Evolutionary conservation across 2,329 filamentous ascomycete genomes (phyloP).

Genomic region (Aspergillus novoparasiticus): DNA sequence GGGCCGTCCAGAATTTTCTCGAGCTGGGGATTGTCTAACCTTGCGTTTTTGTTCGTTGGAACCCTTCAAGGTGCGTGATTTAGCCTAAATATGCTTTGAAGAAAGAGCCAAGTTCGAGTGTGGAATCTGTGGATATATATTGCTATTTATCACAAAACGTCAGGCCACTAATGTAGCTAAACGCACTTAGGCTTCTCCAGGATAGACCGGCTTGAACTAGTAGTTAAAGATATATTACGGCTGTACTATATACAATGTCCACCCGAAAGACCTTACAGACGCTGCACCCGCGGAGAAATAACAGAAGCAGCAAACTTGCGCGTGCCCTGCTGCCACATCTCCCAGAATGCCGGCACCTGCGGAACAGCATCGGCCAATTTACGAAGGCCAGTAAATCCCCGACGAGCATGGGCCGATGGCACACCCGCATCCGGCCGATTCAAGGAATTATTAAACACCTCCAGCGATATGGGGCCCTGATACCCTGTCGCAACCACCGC

Average conservation of each 20-base stretch:
- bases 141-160: background rate
- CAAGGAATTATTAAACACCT: constrained; percentile 36
- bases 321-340: constrained; percentile 8
- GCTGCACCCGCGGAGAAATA: background rate
- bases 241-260: background rate
- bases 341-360: constrained; percentile 28
- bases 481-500: constrained; percentile 37
- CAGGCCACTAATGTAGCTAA: background rate
- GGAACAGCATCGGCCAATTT: constrained; percentile 20
- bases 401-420: constrained; percentile 26
- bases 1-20: background rate
- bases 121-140: background rate
- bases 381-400: constrained; percentile 26
- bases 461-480: constrained; percentile 33
- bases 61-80: background rate
- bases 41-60: background rate
- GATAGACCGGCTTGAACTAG: background rate
- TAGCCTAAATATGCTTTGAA: background rate
- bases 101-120: rapidly evolving
- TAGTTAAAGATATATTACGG: background rate
- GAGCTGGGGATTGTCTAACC: background rate
- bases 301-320: background rate
- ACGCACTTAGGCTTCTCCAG: background rate
- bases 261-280: constrained; percentile 14
- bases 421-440: constrained; percentile 22